Evolutionary conservation across 345 rosid genomes (phyloP), one percentile per base, ranked within the genome.

Genomic region (Barbarea vulgaris): DNA sequence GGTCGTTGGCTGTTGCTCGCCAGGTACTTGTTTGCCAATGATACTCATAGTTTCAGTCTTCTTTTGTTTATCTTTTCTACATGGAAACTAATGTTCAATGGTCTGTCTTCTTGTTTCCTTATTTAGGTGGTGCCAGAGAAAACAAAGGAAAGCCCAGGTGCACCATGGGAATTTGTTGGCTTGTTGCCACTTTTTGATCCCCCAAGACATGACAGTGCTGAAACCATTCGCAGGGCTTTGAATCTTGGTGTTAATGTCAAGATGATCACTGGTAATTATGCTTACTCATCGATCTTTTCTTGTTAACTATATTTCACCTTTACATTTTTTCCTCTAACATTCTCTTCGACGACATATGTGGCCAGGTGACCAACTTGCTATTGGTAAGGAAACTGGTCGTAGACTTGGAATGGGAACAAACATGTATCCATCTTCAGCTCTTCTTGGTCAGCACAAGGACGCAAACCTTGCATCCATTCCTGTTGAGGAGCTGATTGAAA

Each of bases 391-490:
- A 85, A 94, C 98, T 55, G 98, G 97, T 25, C 77, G 98, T 74
- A 88, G 97, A 84, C 98, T 94, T 74, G 98, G 98, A 70, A 94
- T 94, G 98, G 98, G 98, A 77, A 91, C 98, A 75, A 94, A 94
- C 77, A 94, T 94, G 98, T 94, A 94, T 71, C 98, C 98, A 5
- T 94, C 98, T 76, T 88, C 97, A 4, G 84, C 98, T 74, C 79
- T 94, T 82, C 95, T 94, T 9, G 98, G 98, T 51, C 84, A 83
- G 22, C 80, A 85, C 85, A 94, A 84, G 80, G 98, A 94, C 73
- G 84, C 89, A 79, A 81, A 86, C 61, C 84, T 91, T 18, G 89
- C 97, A 7, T 68, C 93, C 52, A 85, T 94, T 73, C 98, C 96
- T 46, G 85, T 91, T 37, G 98, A 94, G 71, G 98, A 94, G 81